These are phyloP conservation scores for Pichia pseudocactophila DNA, from an alignment of 805 yeast genomes.

Conservation along the genomic window DNA sequence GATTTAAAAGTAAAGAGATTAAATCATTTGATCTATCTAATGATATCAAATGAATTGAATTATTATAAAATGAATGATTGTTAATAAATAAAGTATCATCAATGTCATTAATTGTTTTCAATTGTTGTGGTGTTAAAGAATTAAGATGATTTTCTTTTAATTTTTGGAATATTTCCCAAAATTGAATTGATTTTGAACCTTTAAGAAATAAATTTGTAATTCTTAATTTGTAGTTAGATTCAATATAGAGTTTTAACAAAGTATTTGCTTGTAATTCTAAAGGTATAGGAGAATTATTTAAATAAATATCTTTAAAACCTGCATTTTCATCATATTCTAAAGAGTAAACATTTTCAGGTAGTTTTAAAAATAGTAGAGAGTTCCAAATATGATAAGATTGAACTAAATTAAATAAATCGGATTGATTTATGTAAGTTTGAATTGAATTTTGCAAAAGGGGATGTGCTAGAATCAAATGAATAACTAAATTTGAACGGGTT, in stretches of 20 bases:
- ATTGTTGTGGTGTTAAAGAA: slow-evolving; percentile 27
- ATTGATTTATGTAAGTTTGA: slow-evolving; percentile 14
- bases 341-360: slow-evolving; percentile 32
- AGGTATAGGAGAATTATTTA: slow-evolving; percentile 31
- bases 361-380: slow-evolving; percentile 28
- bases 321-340: slow-evolving; percentile 29
- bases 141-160: slow-evolving; percentile 23
- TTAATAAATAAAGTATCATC: slow-evolving; percentile 29
- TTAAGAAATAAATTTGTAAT: slow-evolving; percentile 49
- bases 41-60: slow-evolving; percentile 62
- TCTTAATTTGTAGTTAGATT: slow-evolving; percentile 34
- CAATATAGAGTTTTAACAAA: slow-evolving; percentile 35
- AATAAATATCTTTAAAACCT: slow-evolving; percentile 2
- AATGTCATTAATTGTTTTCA: slow-evolving; percentile 24
- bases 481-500: background rate
- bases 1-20: slow-evolving; percentile 62
- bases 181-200: slow-evolving; percentile 46
- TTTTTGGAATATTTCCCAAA: slow-evolving; percentile 36
- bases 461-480: slow-evolving; percentile 5
- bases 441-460: slow-evolving; percentile 9
- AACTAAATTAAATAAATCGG: slow-evolving; percentile 23
- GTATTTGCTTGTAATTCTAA: slow-evolving; percentile 41
- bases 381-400: slow-evolving; percentile 8
- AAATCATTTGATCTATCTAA: slow-evolving; percentile 73
- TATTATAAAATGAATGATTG: slow-evolving; percentile 26